These are phyloP conservation scores for Pseudozyma hubeiensis DNA, from an alignment of 1,284 basidiomycete genomes.

Conservation along the genomic window DNA sequence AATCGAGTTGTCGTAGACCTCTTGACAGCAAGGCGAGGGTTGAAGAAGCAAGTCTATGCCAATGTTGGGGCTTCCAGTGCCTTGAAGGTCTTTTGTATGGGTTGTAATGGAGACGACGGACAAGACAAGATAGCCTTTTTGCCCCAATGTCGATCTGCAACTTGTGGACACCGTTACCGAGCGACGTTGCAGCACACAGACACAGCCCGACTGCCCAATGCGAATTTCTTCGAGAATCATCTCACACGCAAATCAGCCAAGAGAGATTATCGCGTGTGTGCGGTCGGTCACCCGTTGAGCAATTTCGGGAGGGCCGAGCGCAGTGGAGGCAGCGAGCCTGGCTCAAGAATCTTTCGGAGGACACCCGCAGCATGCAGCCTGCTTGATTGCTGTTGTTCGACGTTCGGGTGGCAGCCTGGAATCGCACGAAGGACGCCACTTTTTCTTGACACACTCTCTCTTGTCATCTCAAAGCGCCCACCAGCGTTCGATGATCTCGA, in stretches of 20 bases:
- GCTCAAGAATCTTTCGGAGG: too few species aligned
- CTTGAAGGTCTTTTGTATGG: too few species aligned
- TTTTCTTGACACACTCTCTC: too few species aligned
- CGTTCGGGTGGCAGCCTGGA: too few species aligned
- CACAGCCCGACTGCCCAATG: constrained; percentile 10
- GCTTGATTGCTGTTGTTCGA: too few species aligned
- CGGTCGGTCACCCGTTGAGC: neutral
- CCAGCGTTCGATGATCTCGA: too few species aligned
- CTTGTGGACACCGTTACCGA: constrained; percentile 9
- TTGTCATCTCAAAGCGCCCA: too few species aligned
- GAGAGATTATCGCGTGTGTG: constrained; percentile 5
- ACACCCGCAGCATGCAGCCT: too few species aligned
- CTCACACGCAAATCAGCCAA: neutral
- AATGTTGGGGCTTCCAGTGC: neutral
- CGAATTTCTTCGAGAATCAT: constrained; percentile 12
- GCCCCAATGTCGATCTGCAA: neutral
- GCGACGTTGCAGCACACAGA: neutral
- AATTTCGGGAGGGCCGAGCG: neutral
- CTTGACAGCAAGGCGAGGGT: neutral
- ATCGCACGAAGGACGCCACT: too few species aligned
- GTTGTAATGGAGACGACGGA: too few species aligned
- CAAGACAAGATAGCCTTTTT: neutral
- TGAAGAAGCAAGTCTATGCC: neutral
- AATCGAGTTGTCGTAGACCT: too few species aligned
- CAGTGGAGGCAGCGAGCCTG: neutral